Conservation (phyloP, 2,329 filamentous ascomycete species). For the Epichloe sibirici region DNA sequence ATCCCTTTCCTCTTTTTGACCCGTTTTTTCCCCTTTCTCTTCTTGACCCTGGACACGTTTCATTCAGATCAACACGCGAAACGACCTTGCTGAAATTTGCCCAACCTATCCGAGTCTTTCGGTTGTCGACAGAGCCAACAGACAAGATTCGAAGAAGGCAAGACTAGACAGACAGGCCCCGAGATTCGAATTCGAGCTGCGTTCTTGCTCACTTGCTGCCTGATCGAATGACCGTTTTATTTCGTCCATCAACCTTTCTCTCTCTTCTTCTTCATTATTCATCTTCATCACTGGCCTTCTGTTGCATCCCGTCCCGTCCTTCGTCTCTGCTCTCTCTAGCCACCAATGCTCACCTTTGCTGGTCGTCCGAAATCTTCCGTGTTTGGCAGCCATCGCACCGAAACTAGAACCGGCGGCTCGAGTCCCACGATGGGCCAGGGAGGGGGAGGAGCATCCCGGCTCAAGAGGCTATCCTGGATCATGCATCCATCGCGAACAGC, state of each 20-base stretch:
- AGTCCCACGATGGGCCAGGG: conserved; percentile 2
- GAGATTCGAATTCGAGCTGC: neutral
- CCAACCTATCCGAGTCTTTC: neutral
- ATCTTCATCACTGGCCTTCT: neutral
- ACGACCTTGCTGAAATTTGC: neutral
- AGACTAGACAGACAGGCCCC: neutral
- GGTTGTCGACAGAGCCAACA: neutral
- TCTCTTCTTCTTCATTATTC: neutral
- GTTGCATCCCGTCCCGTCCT: neutral
- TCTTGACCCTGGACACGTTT: neutral
- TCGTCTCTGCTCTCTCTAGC: neutral
- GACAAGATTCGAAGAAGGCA: neutral
- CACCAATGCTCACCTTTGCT: conserved; percentile 7
- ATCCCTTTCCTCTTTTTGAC: neutral
- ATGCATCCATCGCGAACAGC: conserved; percentile 12
- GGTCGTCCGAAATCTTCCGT: conserved; percentile 4
- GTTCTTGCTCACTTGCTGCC: neutral
- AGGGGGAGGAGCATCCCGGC: conserved; percentile 4
- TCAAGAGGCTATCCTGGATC: conserved; percentile 6
- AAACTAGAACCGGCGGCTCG: neutral
- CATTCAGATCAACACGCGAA: neutral
- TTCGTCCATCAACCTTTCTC: neutral
- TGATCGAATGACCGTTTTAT: neutral
- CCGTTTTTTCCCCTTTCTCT: no score
- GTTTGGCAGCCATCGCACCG: conserved; percentile 6